Evolutionary conservation across 2,329 filamentous ascomycete species (phyloP).

Genomic region (Albifimbria verrucaria): DNA sequence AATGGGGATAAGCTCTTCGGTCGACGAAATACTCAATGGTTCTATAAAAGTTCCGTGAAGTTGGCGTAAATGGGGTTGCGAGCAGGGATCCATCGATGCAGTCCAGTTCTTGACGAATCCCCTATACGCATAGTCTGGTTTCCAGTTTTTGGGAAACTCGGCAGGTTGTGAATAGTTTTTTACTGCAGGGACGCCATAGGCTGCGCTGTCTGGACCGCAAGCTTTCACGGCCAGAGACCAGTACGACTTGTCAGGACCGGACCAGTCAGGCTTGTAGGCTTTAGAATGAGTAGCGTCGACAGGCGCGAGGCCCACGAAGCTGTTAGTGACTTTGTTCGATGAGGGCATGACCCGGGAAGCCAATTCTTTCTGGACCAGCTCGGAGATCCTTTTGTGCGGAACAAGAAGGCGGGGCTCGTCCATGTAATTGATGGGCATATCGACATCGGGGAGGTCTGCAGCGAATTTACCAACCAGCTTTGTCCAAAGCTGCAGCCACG

Average conservation of each 20-base stretch:
- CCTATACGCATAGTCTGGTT: constrained; percentile 33
- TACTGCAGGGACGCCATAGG: constrained; percentile 31
- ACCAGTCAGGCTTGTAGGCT: constrained; percentile 46
- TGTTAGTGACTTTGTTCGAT: constrained; percentile 39
- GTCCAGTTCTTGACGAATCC: constrained; percentile 59
- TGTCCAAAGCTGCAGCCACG: constrained; percentile 47
- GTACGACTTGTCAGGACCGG: constrained; percentile 43
- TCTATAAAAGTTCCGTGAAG: constrained; percentile 57
- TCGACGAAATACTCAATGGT: constrained; percentile 47
- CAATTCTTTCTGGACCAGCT: constrained; percentile 45
- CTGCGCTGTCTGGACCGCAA: constrained; percentile 54
- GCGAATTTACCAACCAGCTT: constrained; percentile 49
- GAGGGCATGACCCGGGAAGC: constrained; percentile 38
- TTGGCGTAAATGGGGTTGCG: constrained; percentile 48
- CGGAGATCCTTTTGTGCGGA: constrained; percentile 53
- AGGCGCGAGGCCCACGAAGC: constrained; percentile 36
- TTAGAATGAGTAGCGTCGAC: constrained; percentile 31
- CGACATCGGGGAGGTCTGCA: constrained; percentile 57
- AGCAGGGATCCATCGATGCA: constrained; percentile 54
- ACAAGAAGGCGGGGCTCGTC: constrained; percentile 63
- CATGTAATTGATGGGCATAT: constrained; percentile 63
- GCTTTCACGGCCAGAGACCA: constrained; percentile 57
- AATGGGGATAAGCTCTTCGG: constrained; percentile 54
- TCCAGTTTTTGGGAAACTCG: constrained; percentile 30
- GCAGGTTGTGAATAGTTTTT: constrained; percentile 26